Evolutionary conservation across 331 rosid species (phyloP).

Genomic region (Acacia concinna): DNA sequence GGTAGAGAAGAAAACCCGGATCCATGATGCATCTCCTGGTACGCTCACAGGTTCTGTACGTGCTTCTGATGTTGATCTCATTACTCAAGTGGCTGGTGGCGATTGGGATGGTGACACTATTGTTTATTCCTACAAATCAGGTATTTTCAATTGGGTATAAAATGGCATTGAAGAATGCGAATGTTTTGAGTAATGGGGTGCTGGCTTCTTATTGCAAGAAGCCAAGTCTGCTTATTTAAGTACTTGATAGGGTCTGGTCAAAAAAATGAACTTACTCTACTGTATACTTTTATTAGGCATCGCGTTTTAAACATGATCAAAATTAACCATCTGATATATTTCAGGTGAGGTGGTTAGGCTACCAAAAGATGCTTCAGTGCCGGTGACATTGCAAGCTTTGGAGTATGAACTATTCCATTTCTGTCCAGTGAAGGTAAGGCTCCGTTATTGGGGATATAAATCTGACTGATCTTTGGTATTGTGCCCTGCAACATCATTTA

Average conservation of each 20-base stretch:
- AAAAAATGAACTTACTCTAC: neutral
- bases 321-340: neutral
- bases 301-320: neutral
- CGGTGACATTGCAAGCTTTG: constrained; percentile 72
- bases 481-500: neutral
- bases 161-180: neutral
- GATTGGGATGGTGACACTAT: constrained; percentile 76
- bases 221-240: neutral
- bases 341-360: constrained; percentile 77
- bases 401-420: constrained; percentile 89
- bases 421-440: constrained; percentile 70
- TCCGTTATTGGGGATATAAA: neutral
- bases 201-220: constrained; percentile 1
- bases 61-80: constrained; percentile 67
- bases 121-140: constrained; percentile 68
- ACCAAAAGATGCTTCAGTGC: constrained; percentile 79
- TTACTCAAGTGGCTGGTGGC: constrained; percentile 63
- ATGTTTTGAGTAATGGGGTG: neutral
- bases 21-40: constrained; percentile 74
- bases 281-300: neutral
- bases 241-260: neutral
- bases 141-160: constrained; percentile 30
- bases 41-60: constrained; percentile 65
- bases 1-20: constrained; percentile 69
- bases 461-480: neutral